Evolutionary conservation across 257 asterid species (phyloP).

Genomic region (Solanum dulcamara): DNA sequence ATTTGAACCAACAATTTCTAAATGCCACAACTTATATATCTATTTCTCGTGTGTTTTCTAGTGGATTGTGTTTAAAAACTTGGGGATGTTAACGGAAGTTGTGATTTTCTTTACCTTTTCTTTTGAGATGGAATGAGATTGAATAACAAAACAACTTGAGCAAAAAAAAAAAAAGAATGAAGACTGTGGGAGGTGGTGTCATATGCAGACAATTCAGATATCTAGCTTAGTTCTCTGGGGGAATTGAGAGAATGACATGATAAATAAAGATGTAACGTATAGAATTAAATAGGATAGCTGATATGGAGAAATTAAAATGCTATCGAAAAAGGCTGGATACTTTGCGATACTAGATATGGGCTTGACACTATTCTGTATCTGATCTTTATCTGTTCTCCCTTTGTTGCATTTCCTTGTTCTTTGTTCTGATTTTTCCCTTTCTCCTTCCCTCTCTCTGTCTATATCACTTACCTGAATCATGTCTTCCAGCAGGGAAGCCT

Average conservation of each 20-base stretch:
- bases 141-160: neutral
- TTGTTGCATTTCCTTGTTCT: too few species aligned
- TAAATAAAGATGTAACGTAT: neutral
- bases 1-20: neutral
- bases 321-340: neutral
- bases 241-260: neutral
- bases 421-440: neutral
- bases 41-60: neutral
- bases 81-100: neutral
- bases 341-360: neutral
- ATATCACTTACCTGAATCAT: neutral
- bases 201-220: neutral
- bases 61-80: neutral
- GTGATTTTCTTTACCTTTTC: neutral
- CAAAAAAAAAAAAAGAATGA: too few species aligned
- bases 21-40: neutral
- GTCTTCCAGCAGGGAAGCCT: conserved; percentile 31
- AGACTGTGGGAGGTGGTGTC: neutral
- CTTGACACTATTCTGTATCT: neutral
- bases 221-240: neutral
- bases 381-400: neutral
- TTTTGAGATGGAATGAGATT: neutral
- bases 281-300: neutral
- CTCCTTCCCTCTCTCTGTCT: neutral
- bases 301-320: neutral